phyloP scores from a whole-genome alignment of 2,329 filamentous ascomycete species.

The Lachnellula subtilissima region DNA sequence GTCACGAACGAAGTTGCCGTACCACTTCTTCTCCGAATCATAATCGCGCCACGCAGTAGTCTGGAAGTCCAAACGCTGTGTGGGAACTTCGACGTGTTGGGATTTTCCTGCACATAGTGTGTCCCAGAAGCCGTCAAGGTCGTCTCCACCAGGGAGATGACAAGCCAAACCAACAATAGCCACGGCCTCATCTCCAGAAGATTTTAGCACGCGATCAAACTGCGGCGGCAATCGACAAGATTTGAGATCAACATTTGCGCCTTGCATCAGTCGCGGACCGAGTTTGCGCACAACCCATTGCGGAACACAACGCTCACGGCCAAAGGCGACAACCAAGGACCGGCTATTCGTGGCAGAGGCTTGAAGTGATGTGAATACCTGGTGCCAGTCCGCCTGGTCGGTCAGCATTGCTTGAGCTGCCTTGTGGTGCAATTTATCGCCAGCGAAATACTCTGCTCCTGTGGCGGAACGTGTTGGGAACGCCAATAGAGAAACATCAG shows the following conservation, averaged over 20 bases:
- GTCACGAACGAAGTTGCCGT: constrained; percentile 10
- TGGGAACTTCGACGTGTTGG: constrained; percentile 25
- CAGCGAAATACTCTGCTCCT: constrained; percentile 15
- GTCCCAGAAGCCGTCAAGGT: constrained; percentile 65
- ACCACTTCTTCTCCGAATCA: not conserved
- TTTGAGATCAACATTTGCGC: not conserved
- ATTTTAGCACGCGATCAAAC: not conserved
- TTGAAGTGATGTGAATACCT: constrained; percentile 25
- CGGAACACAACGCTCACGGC: constrained; percentile 35
- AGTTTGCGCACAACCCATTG: constrained; percentile 28
- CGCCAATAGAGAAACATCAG: constrained; percentile 28
- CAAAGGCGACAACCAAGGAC: constrained; percentile 32
- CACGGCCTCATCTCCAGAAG: constrained; percentile 29
- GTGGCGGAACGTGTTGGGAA: constrained; percentile 26
- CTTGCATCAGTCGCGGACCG: constrained; percentile 13
- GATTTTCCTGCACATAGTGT: constrained; percentile 52
- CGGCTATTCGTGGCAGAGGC: constrained; percentile 8
- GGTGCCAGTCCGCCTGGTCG: constrained; percentile 34
- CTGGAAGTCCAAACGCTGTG: constrained; percentile 10
- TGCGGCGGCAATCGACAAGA: not conserved
- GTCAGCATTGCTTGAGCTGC: constrained; percentile 34
- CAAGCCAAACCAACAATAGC: constrained; percentile 49
- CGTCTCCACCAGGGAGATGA: constrained; percentile 46
- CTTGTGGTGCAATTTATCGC: constrained; percentile 26
- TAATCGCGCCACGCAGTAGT: constrained; percentile 1